phyloP scores from a whole-genome alignment of 345 rosid genomes.

The Gossypium rotundifolium region DNA sequence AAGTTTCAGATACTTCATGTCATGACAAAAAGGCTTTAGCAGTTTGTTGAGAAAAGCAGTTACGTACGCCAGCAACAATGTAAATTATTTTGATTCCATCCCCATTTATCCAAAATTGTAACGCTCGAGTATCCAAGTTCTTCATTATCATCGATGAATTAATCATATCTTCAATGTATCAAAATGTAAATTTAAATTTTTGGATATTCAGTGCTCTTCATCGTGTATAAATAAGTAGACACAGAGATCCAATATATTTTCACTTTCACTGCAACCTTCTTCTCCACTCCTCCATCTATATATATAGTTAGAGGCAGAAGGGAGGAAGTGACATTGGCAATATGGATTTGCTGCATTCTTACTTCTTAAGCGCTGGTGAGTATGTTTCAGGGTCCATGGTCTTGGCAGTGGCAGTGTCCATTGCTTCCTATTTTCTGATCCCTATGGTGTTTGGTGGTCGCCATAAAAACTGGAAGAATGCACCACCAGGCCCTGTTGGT shows the following conservation, averaged over 20 bases:
- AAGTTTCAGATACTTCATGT: background rate
- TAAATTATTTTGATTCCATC: background rate
- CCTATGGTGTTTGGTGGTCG: constrained; percentile 6
- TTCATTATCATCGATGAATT: too few species aligned
- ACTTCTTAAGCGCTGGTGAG: background rate
- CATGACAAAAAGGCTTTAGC: background rate
- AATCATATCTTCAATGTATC: background rate
- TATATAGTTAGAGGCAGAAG: background rate
- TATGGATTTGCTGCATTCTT: background rate
- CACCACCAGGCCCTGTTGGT: constrained; percentile 19
- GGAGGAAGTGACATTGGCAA: background rate
- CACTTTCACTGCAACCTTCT: background rate
- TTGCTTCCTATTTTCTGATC: constrained; percentile 14
- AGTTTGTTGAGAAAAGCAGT: background rate
- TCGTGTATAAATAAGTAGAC: background rate
- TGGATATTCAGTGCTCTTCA: background rate
- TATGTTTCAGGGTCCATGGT: background rate
- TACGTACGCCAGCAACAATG: background rate
- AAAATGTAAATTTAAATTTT: background rate
- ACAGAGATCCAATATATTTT: background rate
- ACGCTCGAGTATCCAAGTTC: background rate
- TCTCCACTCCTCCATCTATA: background rate
- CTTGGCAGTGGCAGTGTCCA: background rate
- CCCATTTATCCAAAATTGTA: background rate
- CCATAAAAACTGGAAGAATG: constrained; percentile 13